Evolutionary conservation across 2,329 filamentous ascomycete genomes (phyloP), one percentile per base, ranked within the genome.

Genomic region (Chaetoscypha palmicola): DNA sequence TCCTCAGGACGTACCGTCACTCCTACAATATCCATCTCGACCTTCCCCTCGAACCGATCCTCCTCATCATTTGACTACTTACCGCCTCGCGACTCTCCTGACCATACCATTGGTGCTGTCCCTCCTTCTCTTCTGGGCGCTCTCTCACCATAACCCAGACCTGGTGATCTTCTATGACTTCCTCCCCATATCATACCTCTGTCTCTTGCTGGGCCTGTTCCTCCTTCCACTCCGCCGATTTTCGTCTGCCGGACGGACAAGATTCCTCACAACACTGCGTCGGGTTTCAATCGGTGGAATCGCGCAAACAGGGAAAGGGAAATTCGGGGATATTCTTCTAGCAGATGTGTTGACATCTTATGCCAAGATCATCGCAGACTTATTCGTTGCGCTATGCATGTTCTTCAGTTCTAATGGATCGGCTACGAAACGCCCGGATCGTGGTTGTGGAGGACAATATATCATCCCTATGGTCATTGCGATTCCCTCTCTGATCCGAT

Each of bases 341-440:
- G 90, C 92, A 24, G 92, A 98, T 73, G 91, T 89, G 43, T 68
- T 97, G 56, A 98, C 92, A 32, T 94, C 86, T 58, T 98, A 97
- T 64, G 83, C 91, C 49, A 95, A 94, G 64, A 85, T 96, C 22
- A 72, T 94, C 21, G 91, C 83, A 19, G 92, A 98, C 64, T 68
- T 96, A 10, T 96, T 89, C 62, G 84, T 97, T 43, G 81, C 81
- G 37, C 66, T 89, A 21, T 97, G 89, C 77, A 95, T 96, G 91
- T 90, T 94, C 64, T 77, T 94, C 59, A 76, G 77, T 1, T 67
- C 74, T 3, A 76, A 76, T 3, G 76, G 80, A 32, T 84, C 83
- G 40, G 86, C 87, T 20, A 95, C 89, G 1, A 81, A 80, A 22
- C 79, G 80, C 21, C 90, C 91, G 0, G 83, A 96, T 65, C 79